These are phyloP conservation scores for Cicer arietinum DNA, from an alignment of 306 rosid species.

Conservation along the genomic window DNA sequence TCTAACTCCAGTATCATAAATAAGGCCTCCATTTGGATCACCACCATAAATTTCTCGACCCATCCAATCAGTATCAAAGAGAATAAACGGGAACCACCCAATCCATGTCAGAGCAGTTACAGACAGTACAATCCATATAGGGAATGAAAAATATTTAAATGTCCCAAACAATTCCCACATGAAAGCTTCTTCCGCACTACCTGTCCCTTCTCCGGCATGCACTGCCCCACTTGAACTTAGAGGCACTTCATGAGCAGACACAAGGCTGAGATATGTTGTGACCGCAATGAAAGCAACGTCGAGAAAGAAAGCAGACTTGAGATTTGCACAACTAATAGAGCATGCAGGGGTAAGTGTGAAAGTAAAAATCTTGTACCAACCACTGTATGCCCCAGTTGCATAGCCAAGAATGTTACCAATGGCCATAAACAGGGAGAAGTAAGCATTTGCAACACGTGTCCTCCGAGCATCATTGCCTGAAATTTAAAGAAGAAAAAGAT, in stretches of 20 bases:
- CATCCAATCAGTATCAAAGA: conserved; percentile 98
- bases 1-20: conserved; percentile 82
- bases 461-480: conserved; percentile 88
- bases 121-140: conserved; percentile 76
- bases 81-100: conserved; percentile 96
- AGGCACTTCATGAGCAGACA: conserved; percentile 80
- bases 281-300: conserved; percentile 70
- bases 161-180: conserved; percentile 93
- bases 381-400: conserved; percentile 90
- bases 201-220: conserved; percentile 56
- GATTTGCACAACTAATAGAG: conserved; percentile 86
- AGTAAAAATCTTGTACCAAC: conserved; percentile 84
- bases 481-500: conserved; percentile 44
- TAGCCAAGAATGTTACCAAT: conserved; percentile 91
- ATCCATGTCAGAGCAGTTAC: conserved; percentile 92
- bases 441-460: conserved; percentile 95
- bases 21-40: conserved; percentile 80
- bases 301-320: conserved; percentile 90
- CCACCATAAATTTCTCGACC: conserved; percentile 99
- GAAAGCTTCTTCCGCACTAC: conserved; percentile 78
- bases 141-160: conserved; percentile 72
- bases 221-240: conserved; percentile 52
- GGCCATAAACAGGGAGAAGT: conserved; percentile 93
- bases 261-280: conserved; percentile 70
- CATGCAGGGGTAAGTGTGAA: conserved; percentile 76